Evolutionary conservation across 2,329 filamentous ascomycete species (phyloP), one percentile per base, ranked within the genome.

Genomic region (Colletotrichum paranaense): DNA sequence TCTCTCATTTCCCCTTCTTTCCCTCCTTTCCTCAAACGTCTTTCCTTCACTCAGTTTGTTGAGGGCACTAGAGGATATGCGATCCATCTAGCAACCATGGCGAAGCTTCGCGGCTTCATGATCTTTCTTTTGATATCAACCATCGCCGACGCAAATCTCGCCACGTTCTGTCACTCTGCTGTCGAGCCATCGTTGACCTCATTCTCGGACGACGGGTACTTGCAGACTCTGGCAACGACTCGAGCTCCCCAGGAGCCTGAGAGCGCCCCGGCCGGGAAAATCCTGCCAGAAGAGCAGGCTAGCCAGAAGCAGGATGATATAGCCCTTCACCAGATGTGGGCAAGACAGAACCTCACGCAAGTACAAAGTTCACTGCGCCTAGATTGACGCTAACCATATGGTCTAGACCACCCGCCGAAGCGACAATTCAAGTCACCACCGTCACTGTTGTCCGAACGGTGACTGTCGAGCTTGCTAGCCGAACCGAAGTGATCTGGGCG

Each of bases 381-480:
- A 19, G 12, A 55, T 9, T 8, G 19, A 26, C 32, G 14, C 66
- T 68, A 11, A 68, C 16, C 14, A 14, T 8, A 2, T 16, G 4
- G 11, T 19, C 0, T 22, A 69, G 66, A 7, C 53, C 66, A 6
- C 53, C 32, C 6, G 38, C n/a, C 9, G 26, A 46, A 16, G 53
- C 46, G 26, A 19, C 42, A n/a, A 22, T 64, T 3, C 62, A 28
- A 26, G 26, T 62, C 19, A n/a, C 42, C 16, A 76, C 76, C 9
- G 38, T 42, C 19, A 75, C 74, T 4, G 9, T 76, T 11, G 56
- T 66, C 4, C 63, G 65, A 14, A 80, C 79, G 1, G 38, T 71
- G 3, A 78, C 78, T 4, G 71, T 71, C 59, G 77, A 76, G 1
- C 42, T 75, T 22, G 70, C 75, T 1, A 74, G 74, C 1, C 70